Base-by-base conservation (phyloP, 108 stramenopile species). In the Discostella stelligeroides region DNA sequence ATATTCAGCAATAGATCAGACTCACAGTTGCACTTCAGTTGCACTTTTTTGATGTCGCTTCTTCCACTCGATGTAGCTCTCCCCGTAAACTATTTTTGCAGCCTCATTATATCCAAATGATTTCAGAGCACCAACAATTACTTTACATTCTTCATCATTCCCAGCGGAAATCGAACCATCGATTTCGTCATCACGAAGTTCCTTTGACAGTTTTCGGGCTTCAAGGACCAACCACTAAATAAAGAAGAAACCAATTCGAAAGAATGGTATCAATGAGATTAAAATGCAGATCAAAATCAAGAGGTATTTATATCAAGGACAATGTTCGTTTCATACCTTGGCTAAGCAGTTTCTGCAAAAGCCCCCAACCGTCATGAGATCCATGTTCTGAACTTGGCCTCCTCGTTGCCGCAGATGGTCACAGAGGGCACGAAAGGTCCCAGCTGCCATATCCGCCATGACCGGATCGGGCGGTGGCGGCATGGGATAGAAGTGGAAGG, bases 341-440 rank as follows among this genome's bases (percentile, higher is more conserved):
- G 80, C 73, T 63, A 87, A 65, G 71, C 87, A 88, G 58, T 88
- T 88, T 24, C 87, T 20, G 65, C 87, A 85, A 46, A 88, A 88
- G 18, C 87, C 87, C 9, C 78, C 70, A 12, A 84, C 27, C 12
- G 72, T 82, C 87, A 88, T 85, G 43, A 88, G 70, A 38, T 79
- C 73, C 59, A 97, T 91, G 71, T 97, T 97, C 51, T 80, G 83
- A 5, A 94, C 93, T 62, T 73, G 61, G 56, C 90, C 89, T 55
- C 85, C 85, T 14, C 89, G 84, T 17, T 80, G 81, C 63, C 66
- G 72, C 0, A 94, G 76, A 72, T 94, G 93, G 11, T 65, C 38
- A 53, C 87, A 88, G 15, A 94, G 68, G 20, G 65, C 61, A 49
- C 73, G 66, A 60, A 92, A 94, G 13, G 93, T 90, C 10, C 93